phyloP scores from a whole-genome alignment of 2,329 filamentous ascomycete genomes.

The Cordyceps farinosa region DNA sequence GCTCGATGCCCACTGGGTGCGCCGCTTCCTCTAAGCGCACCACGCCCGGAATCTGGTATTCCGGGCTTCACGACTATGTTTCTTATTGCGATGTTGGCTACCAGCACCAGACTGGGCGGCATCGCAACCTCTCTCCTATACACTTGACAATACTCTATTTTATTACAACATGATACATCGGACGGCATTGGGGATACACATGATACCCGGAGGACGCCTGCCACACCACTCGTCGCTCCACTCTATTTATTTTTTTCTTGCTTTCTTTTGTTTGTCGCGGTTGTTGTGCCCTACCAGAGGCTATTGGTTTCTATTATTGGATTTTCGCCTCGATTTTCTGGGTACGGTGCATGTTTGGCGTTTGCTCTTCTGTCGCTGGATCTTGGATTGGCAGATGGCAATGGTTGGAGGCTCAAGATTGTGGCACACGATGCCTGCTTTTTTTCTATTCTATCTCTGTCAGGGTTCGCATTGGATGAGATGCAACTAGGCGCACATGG shows the following conservation, averaged over 20 bases:
- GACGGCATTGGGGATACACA: conserved; percentile 32
- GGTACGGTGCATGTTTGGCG: conserved; percentile 30
- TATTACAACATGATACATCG: conserved; percentile 31
- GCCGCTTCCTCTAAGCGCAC: conserved; percentile 28
- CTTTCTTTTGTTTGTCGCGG: conserved; percentile 16
- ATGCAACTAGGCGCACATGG: conserved; percentile 14
- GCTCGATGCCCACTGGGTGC: conserved; percentile 58
- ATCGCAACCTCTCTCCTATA: conserved; percentile 5
- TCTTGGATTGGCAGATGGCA: conserved; percentile 7
- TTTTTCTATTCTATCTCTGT: not conserved
- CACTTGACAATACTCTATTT: conserved; percentile 25
- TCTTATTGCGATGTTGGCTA: not conserved
- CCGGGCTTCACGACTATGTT: conserved; percentile 12
- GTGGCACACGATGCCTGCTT: conserved; percentile 4
- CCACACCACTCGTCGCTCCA: conserved; percentile 34
- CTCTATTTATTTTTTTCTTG: conserved; percentile 30
- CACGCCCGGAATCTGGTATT: not conserved
- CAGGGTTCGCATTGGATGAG: conserved; percentile 9
- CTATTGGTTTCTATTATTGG: conserved; percentile 5
- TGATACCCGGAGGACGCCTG: conserved; percentile 40
- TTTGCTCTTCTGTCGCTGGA: conserved; percentile 22
- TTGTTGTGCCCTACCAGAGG: conserved; percentile 2
- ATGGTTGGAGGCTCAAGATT: conserved; percentile 5
- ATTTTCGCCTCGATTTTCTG: conserved; percentile 23
- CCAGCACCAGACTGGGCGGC: not conserved